These are phyloP conservation scores for Auricularia sp. DNA, from an alignment of 768 basidiomycete species.

Conservation along the genomic window DNA sequence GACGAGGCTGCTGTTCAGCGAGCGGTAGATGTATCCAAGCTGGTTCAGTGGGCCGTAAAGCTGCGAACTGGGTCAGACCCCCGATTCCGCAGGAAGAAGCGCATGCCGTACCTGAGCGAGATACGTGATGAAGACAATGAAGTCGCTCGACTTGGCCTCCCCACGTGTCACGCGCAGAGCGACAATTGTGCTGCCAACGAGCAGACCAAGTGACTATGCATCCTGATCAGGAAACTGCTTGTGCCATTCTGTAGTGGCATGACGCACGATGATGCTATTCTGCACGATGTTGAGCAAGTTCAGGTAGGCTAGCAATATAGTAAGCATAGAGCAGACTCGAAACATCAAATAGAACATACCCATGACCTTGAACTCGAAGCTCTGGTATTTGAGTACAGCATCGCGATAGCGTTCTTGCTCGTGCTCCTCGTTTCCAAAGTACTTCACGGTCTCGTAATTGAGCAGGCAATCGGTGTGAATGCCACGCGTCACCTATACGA, in stretches of 20 bases:
- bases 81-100: background rate
- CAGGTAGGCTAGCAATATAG: conserved; percentile 40
- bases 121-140: conserved; percentile 76
- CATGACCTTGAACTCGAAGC: conserved; percentile 62
- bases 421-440: conserved; percentile 78
- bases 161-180: conserved; percentile 54
- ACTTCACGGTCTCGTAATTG: conserved; percentile 81
- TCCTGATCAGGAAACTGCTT: background rate
- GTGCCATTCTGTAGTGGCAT: background rate
- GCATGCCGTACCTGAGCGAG: conserved; percentile 49
- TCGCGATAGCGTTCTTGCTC: conserved; percentile 62
- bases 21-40: conserved; percentile 70
- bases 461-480: conserved; percentile 76
- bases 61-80: conserved; percentile 23
- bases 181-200: conserved; percentile 74
- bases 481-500: conserved; percentile 44
- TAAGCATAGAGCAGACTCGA: background rate
- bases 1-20: conserved; percentile 62
- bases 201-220: conserved; percentile 58
- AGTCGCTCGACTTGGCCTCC: conserved; percentile 42
- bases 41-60: conserved; percentile 67
- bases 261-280: conserved; percentile 66
- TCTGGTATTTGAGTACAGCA: conserved; percentile 66
- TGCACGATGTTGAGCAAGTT: conserved; percentile 70
- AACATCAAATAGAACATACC: conserved; percentile 30